Evolutionary conservation across 306 rosid species (phyloP).

Genomic region (Crotalaria pallida): DNA sequence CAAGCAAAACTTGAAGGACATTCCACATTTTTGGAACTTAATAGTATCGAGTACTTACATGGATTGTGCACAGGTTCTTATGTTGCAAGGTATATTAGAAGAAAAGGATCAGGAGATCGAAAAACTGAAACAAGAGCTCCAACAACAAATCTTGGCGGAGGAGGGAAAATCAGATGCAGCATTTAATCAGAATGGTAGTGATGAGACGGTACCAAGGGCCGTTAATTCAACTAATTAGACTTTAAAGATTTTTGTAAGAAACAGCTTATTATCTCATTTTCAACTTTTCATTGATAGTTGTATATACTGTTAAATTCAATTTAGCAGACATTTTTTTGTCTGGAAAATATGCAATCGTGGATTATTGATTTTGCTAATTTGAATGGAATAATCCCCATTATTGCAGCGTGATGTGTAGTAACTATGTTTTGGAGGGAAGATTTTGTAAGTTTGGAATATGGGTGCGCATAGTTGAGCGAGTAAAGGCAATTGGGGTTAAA

Average conservation of each 20-base stretch:
- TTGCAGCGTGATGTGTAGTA: no score
- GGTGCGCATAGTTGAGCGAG: no score
- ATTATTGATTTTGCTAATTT: no score
- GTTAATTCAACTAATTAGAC: slow-evolving; percentile 2
- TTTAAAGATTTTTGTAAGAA: slow-evolving; percentile 18
- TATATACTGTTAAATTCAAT: slow-evolving; percentile 5
- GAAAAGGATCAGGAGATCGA: slow-evolving; percentile 36
- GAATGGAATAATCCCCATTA: no score
- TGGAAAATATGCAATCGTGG: background rate
- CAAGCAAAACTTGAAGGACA: background rate
- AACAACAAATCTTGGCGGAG: slow-evolving; percentile 35
- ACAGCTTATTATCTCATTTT: background rate
- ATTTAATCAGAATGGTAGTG: slow-evolving; percentile 13
- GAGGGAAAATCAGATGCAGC: slow-evolving; percentile 42
- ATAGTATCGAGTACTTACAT: no score
- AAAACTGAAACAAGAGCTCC: slow-evolving; percentile 42
- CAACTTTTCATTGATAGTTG: background rate
- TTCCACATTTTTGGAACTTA: background rate
- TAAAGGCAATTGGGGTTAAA: no score
- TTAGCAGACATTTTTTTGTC: background rate
- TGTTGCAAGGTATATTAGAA: slow-evolving; percentile 34
- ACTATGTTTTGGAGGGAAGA: no score
- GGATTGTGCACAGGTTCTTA: slow-evolving; percentile 26
- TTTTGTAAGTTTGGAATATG: no score
- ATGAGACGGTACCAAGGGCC: slow-evolving; percentile 28